Percentiles rank a stretch among this genome's conserved stretches.
phyloP scores from a whole-genome alignment of 441 rosid species.

The Melastoma candidum region DNA sequence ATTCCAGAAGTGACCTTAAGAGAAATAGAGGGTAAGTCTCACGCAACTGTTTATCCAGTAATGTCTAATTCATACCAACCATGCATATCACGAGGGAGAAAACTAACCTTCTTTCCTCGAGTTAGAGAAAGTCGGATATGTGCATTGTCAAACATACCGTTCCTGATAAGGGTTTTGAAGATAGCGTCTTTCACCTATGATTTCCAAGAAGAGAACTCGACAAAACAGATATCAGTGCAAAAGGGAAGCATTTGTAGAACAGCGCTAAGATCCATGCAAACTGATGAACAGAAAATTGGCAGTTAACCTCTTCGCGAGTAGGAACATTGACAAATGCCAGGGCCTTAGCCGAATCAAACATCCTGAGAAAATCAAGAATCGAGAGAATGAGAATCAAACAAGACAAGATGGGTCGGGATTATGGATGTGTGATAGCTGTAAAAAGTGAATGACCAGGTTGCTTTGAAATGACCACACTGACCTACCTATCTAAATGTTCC shows the following conservation, averaged over 20 bases:
- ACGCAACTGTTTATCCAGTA: no score
- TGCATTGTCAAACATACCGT: conserved; percentile 81
- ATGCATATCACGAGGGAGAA: conserved; percentile 5
- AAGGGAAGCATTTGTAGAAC: not conserved
- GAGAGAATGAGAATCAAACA: conserved; percentile 2
- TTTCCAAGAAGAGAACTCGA: conserved; percentile 7
- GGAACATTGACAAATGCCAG: conserved; percentile 81
- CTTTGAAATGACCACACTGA: conserved; percentile 16
- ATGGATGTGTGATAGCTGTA: no score
- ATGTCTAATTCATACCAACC: no score
- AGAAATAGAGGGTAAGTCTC: not conserved
- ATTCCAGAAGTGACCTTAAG: conserved; percentile 77
- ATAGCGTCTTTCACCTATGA: conserved; percentile 71
- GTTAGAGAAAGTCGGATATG: conserved; percentile 81
- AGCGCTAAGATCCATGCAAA: not conserved
- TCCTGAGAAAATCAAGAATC: conserved; percentile 24
- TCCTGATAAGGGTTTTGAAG: conserved; percentile 63
- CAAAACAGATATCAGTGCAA: not conserved
- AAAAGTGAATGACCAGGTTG: not conserved
- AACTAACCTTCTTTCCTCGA: conserved; percentile 72
- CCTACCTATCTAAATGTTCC: conserved; percentile 89
- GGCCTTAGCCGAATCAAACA: conserved; percentile 89
- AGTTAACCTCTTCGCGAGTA: conserved; percentile 45
- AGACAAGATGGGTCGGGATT: not conserved
- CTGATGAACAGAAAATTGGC: not conserved